Base-by-base conservation (phyloP, 2,329 filamentous ascomycete genomes). In the Xylariaceae sp. region DNA sequence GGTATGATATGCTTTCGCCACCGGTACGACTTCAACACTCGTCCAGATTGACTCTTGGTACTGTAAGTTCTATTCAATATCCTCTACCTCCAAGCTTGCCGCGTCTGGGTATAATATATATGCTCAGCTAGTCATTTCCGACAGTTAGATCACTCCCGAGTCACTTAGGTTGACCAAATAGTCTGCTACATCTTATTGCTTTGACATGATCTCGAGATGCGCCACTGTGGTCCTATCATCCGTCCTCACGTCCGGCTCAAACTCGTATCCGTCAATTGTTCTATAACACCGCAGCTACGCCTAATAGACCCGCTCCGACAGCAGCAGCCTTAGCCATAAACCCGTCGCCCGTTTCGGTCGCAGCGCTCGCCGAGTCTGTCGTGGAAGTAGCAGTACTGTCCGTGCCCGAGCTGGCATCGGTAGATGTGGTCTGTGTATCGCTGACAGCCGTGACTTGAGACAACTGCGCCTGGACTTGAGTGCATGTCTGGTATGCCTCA, bases 401-500 rank as follows among this genome's bases (percentile, higher is more conserved):
- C 3, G 31, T 50, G 14, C 40, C 31, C 14, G 14, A 19, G 28
- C 5, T 19, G 6, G 4, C 13, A 34, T 31, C 14, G 5, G 16
- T 16, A 18, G 10, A 41, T 18, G 34, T 31, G 7, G n/a, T 38
- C 5, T 28, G 18, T 6, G 41, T 46, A 5, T 31, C 33, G 12
- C 43, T 39, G 17, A 47, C 50, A 10, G 47, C 42, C 22, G 22
- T 5, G 7, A 28, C 22, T 28, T 5, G 7, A 33, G 46, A 42
- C 11, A 57, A 22, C 45, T 18, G 43, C 19, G 48, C 49, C 9
- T 51, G 22, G n/a, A 57, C 56, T 50, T 57, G 54, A 7, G 46
- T 9, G 43, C 55, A 57, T 1, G 42, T 54, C 55, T 54, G 45
- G 33, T 59, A 63, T 12, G 56, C 60, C 52, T 61, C 60, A 7